phyloP scores from a whole-genome alignment of 1,284 basidiomycete genomes.

The Cutaneotrichosporon spelunceum region DNA sequence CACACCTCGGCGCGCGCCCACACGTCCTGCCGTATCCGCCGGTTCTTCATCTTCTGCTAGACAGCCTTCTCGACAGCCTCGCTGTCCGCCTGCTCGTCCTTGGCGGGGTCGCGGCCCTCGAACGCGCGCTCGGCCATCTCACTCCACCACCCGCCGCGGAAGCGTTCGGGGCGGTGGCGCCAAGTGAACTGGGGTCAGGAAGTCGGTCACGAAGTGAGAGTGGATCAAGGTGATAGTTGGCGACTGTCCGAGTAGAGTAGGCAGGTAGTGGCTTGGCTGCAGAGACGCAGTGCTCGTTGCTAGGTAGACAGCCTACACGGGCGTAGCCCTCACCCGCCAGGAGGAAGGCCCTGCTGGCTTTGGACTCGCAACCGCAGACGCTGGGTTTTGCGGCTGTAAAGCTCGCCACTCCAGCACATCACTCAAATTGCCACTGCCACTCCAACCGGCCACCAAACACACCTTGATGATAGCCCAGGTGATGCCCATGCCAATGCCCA shows the following conservation, averaged over 20 bases:
- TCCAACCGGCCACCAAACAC: constrained; percentile 9
- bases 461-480: constrained; percentile 45
- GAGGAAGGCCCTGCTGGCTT: too few relatives aligned
- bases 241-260: too few relatives aligned
- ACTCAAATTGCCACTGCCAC: too few relatives aligned
- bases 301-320: too few relatives aligned
- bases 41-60: constrained; percentile 25
- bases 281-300: too few relatives aligned
- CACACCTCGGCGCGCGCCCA: constrained; percentile 13
- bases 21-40: constrained; percentile 15
- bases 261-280: too few relatives aligned
- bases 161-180: constrained; percentile 42
- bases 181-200: constrained; percentile 42
- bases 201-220: too few relatives aligned
- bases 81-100: constrained; percentile 42
- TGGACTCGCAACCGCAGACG: too few relatives aligned
- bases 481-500: constrained; percentile 45
- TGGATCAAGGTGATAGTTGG: too few relatives aligned
- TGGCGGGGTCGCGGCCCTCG: constrained; percentile 36
- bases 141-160: constrained; percentile 37
- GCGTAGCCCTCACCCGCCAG: too few relatives aligned
- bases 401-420: too few relatives aligned
- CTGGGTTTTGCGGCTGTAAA: too few relatives aligned
- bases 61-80: constrained; percentile 16
- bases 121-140: constrained; percentile 34